Evolutionary conservation across 1,284 basidiomycete species (phyloP), one percentile per base, ranked within the genome.

Genomic region (Cutaneotrichosporon sp.): DNA sequence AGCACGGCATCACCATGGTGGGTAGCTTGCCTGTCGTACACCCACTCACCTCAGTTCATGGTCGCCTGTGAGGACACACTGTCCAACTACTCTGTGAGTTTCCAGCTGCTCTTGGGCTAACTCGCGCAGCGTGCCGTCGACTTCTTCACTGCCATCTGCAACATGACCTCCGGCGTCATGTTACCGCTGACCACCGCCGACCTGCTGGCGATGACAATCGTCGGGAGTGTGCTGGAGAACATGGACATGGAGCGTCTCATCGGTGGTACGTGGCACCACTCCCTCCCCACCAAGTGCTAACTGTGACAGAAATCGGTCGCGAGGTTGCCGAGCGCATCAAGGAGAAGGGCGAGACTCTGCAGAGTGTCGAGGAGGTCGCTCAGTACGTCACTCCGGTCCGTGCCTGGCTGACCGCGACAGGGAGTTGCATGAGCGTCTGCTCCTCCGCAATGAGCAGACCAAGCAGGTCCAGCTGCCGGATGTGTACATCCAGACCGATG

Each of bases 201-300:
- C 75, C 86, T 98, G 27, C 86, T 99, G 47, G 88, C 95, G n/a
- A 93, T 97, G 75, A 97, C 95, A 36, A 99, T 99, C 67, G 92
- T 80, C 58, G 95, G 93, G 24, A 92, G 92, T 70, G 95, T 98
- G 31, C 85, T 98, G 25, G 95, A 99, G 81, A 97, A 98, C 72
- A 88, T 99, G 71, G 95, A 99, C 78, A 95, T 99, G 90, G 97
- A 99, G 73, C 87, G 95, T 43, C 85, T 99, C 51, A 92, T 99
- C 63, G 59, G 60, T 4, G 75, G 78, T 78, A 47, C 61, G 75
- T 67, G n/a, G 34, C n/a, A 9, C 8, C 4, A 11, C 2, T 36
- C 11, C 10, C 5, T 6, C 14, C n/a, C 14, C 8, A 29, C 5
- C 38, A 13, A 0, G 3, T 22, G 36, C 54, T 73, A 50, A 70